Conservation (phyloP, 306 rosid genomes). For the Betula pendula region DNA sequence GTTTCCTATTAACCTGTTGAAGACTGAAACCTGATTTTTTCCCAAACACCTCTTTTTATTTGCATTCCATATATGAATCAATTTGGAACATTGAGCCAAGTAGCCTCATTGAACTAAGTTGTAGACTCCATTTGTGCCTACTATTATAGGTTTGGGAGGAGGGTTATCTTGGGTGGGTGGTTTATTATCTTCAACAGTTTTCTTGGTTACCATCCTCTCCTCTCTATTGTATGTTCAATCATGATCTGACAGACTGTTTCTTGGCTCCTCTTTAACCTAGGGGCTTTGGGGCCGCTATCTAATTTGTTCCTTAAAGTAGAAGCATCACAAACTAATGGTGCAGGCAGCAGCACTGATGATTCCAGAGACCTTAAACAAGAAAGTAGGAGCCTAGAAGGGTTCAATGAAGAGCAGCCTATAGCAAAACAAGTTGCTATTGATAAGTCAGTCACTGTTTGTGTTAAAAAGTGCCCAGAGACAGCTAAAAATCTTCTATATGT, state of each 20-base stretch:
- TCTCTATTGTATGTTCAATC: slow-evolving; percentile 23
- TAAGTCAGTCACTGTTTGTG: slow-evolving; percentile 57
- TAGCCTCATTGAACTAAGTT: slow-evolving; percentile 22
- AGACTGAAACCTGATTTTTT: neutral
- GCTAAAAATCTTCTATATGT: slow-evolving; percentile 52
- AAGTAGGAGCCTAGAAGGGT: slow-evolving; percentile 57
- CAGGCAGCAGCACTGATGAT: slow-evolving; percentile 38
- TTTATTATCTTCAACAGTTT: slow-evolving; percentile 2
- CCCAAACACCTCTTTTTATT: neutral
- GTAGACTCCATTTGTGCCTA: slow-evolving; percentile 16
- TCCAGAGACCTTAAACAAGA: slow-evolving; percentile 39
- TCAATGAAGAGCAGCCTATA: slow-evolving; percentile 64
- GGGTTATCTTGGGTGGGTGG: neutral
- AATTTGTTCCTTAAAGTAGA: slow-evolving; percentile 51
- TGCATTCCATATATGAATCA: neutral
- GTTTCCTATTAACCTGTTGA: neutral
- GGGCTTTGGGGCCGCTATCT: slow-evolving; percentile 60
- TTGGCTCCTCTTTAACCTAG: slow-evolving; percentile 42
- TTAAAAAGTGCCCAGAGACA: slow-evolving; percentile 64
- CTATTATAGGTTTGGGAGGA: slow-evolving; percentile 9
- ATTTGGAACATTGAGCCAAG: neutral
- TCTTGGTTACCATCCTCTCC: neutral
- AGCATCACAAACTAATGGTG: slow-evolving; percentile 32
- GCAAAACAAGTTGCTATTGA: slow-evolving; percentile 54
- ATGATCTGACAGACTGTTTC: slow-evolving; percentile 34